phyloP scores from a whole-genome alignment of 75 land plant genomes.

The Picea sitchensis region DNA sequence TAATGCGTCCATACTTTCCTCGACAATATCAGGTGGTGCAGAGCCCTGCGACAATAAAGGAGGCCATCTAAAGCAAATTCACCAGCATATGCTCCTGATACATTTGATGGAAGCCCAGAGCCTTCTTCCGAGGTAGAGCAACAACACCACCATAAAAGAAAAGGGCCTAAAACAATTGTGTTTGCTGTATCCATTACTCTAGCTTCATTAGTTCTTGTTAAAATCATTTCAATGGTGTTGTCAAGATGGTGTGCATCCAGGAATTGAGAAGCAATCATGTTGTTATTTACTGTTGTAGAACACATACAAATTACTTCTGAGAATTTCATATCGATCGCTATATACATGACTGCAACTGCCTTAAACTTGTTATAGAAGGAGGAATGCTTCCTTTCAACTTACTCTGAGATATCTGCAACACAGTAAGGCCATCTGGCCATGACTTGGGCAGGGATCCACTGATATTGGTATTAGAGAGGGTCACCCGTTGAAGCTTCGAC shows the following conservation, averaged over 20 bases:
- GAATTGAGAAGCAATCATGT: too few species aligned
- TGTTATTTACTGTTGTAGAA: too few species aligned
- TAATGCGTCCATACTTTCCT: background rate
- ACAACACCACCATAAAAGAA: too few species aligned
- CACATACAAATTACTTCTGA: too few species aligned
- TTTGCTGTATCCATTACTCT: constrained; percentile 33
- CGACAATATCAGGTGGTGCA: too few species aligned
- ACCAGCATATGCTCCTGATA: too few species aligned
- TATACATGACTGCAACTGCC: constrained; percentile 2
- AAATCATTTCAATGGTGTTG: constrained; percentile 17
- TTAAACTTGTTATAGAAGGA: constrained; percentile 14
- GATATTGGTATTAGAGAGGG: constrained; percentile 28
- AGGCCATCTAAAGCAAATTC: too few species aligned
- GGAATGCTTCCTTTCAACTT: constrained; percentile 24
- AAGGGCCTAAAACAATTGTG: constrained; percentile 27
- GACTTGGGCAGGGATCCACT: constrained; percentile 21
- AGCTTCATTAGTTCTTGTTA: constrained; percentile 23
- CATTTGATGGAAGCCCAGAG: too few species aligned
- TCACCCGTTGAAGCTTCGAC: constrained; percentile 19
- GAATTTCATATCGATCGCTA: too few species aligned
- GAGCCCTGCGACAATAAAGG: too few species aligned
- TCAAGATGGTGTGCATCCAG: constrained; percentile 19
- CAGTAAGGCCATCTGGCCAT: constrained; percentile 20
- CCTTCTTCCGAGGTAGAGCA: too few species aligned
- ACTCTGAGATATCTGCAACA: constrained; percentile 22